phyloP scores from a whole-genome alignment of 352 stramenopile species.

The Pythium phragmitis region DNA sequence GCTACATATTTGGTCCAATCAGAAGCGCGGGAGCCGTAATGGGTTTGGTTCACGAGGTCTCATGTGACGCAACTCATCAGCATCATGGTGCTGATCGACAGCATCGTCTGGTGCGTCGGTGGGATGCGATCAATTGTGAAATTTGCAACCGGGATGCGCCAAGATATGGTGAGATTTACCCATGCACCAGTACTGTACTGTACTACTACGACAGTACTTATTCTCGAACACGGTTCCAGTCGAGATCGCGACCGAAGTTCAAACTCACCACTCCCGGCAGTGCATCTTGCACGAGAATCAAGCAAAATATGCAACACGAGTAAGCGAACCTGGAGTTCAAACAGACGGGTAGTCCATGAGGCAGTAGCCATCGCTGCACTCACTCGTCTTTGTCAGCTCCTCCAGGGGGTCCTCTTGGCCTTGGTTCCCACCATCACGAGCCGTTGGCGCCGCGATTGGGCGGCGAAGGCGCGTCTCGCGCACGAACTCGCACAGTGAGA shows the following conservation, averaged over 20 bases:
- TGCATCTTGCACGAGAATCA: not conserved
- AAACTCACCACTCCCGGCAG: not conserved
- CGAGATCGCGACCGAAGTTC: not conserved
- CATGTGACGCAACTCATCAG: too few relatives aligned
- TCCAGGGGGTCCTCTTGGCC: constrained; percentile 45
- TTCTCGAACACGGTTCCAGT: too few relatives aligned
- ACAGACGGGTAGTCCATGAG: constrained; percentile 70
- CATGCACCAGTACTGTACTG: not conserved
- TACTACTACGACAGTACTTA: too few relatives aligned
- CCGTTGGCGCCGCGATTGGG: not conserved
- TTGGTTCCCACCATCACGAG: not conserved
- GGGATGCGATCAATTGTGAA: too few relatives aligned
- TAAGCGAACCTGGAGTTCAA: constrained; percentile 29
- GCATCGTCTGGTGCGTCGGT: too few relatives aligned
- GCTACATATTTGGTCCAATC: constrained; percentile 19
- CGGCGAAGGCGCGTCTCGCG: constrained; percentile 60
- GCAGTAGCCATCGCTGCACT: constrained; percentile 79
- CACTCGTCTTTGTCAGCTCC: constrained; percentile 65
- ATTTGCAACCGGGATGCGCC: constrained; percentile 1
- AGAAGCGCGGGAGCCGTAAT: not conserved
- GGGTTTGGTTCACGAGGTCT: not conserved
- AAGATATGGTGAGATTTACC: not conserved
- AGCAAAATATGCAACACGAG: constrained; percentile 17
- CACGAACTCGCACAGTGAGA: constrained; percentile 78
- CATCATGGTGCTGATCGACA: too few relatives aligned